Evolutionary conservation across 768 basidiomycete species (phyloP), one percentile per base, ranked within the genome.

Genomic region (Cubamyces lactineus): DNA sequence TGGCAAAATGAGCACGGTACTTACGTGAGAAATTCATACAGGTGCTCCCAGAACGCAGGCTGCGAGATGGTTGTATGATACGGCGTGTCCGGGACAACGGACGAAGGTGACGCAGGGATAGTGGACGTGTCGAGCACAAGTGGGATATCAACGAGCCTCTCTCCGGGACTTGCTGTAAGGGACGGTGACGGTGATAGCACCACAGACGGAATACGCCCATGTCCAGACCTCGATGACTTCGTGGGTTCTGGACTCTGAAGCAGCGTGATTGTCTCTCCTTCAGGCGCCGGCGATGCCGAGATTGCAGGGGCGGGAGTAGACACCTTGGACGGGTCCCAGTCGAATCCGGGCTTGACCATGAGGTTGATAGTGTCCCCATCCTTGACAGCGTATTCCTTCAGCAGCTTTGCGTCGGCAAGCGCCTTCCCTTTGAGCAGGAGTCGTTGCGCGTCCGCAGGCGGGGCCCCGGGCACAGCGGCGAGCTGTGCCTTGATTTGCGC

Each of bases 361-460:
- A 99, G 79, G 73, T 89, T 96, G 68, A 98, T 78, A 12, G 86
- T 89, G 66, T 92, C 88, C 12, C 89, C 91, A 71, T 88, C 84
- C 69, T 87, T 84, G 70, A 96, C 81, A 70, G 78, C 84, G 79
- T 98, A 99, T 73, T 98, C 97, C 71, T 90, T 89, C 42, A 98
- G 77, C 11, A 99, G 84, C 72, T 96, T 96, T 24, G 77, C 78
- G 78, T 98, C 96, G 16, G 86, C 87, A 65, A 98, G 84, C 0
- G 90, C 94, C 74, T 99, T 99, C 59, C 97, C 97, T 76, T 96
- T 98, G 55, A 97, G 80, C 12, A 99, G 79, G 16, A 98, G 84
- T 3, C 97, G 81, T 74, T 97, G 96, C 30, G 83, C 80, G 71
- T 93, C 88, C 47, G 87, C 84, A 9, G 89, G 84, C 0, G 95